phyloP scores from a whole-genome alignment of 83 land plant genomes.

The Thuja plicata region DNA sequence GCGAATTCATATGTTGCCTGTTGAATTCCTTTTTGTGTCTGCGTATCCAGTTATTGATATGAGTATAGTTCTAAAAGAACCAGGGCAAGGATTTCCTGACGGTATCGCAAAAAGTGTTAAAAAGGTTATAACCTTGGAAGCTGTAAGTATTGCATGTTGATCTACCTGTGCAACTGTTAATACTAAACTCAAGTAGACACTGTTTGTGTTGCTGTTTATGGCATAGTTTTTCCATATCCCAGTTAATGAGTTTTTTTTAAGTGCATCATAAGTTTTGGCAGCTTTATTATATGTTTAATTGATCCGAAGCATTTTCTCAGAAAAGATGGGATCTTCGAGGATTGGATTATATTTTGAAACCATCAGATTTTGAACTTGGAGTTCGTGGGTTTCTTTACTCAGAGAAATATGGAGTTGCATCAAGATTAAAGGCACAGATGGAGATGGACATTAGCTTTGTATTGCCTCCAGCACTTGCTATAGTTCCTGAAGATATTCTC shows the following conservation, averaged over 20 bases:
- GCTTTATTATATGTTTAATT: not conserved
- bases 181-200: not conserved
- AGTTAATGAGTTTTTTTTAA: slow-evolving; percentile 5
- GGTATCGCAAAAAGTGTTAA: slow-evolving; percentile 34
- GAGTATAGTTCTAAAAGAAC: slow-evolving; percentile 50
- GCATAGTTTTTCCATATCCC: not conserved
- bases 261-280: not conserved
- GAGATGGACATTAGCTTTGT: slow-evolving; percentile 55
- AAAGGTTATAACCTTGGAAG: slow-evolving; percentile 59
- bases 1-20: slow-evolving; percentile 79
- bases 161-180: not conserved
- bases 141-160: slow-evolving; percentile 32
- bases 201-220: not conserved
- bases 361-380: slow-evolving; percentile 54
- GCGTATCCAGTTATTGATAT: slow-evolving; percentile 68
- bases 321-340: slow-evolving; percentile 75
- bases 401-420: slow-evolving; percentile 37
- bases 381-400: slow-evolving; percentile 63
- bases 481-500: slow-evolving; percentile 55
- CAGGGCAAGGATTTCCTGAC: slow-evolving; percentile 37
- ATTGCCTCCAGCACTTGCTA: slow-evolving; percentile 55
- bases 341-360: slow-evolving; percentile 47
- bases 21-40: slow-evolving; percentile 64
- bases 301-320: slow-evolving; percentile 24
- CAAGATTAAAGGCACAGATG: slow-evolving; percentile 67